Conservation (phyloP, 2,329 filamentous ascomycete species). For the Penicillium sp. region DNA sequence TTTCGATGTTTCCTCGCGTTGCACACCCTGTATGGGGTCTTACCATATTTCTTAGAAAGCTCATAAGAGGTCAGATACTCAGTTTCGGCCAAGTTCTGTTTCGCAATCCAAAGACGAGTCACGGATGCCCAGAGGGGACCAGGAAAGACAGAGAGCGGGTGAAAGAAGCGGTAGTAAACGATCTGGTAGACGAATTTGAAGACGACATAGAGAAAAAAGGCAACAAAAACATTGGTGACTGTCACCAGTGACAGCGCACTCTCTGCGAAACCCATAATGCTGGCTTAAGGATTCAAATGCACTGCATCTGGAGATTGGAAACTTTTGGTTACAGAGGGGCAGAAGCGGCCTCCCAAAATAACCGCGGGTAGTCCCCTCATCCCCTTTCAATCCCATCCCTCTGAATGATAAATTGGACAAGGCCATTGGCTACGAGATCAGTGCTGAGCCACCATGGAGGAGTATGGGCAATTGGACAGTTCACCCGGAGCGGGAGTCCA, state of each 20-base stretch:
- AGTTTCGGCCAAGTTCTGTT: slow-evolving; percentile 54
- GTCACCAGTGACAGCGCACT: slow-evolving; percentile 32
- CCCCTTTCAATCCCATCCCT: neutral
- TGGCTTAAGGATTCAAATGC: slow-evolving; percentile 11
- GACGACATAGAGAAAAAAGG: slow-evolving; percentile 27
- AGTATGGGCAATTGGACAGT: neutral
- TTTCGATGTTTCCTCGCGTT: neutral
- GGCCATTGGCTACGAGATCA: slow-evolving; percentile 15
- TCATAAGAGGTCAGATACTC: slow-evolving; percentile 49
- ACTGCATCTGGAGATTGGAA: slow-evolving; percentile 11
- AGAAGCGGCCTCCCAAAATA: slow-evolving; percentile 1
- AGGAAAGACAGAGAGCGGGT: slow-evolving; percentile 57
- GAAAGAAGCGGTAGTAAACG: slow-evolving; percentile 53
- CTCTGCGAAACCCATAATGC: slow-evolving; percentile 32
- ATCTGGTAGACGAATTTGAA: slow-evolving; percentile 40
- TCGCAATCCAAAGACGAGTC: slow-evolving; percentile 59
- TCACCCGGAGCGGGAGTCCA: neutral
- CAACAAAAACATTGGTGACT: slow-evolving; percentile 27
- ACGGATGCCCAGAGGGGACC: slow-evolving; percentile 60
- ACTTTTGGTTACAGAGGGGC: neutral
- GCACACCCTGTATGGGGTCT: neutral
- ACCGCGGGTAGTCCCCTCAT: slow-evolving; percentile 1
- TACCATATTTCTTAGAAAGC: slow-evolving; percentile 56
- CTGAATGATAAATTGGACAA: slow-evolving; percentile 15
- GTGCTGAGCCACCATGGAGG: slow-evolving; percentile 1